Evolutionary conservation across 352 stramenopile species (phyloP).

Genomic region (Phytophthora multivora): DNA sequence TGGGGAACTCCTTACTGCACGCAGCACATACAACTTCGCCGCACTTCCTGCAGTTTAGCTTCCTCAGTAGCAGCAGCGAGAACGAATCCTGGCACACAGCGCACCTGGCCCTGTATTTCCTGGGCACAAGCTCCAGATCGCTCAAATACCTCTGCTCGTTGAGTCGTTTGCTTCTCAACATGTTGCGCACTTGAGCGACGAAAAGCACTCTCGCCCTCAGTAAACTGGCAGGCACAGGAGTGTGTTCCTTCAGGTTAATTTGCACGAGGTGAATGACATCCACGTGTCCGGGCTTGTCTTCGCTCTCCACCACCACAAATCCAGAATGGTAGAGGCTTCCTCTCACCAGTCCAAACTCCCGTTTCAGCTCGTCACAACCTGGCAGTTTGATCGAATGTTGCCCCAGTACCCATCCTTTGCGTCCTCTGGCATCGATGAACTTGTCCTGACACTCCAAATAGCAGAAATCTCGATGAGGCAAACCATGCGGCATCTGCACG

Average conservation of each 20-base stretch:
- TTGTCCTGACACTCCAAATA: slow-evolving; percentile 87
- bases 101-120: slow-evolving; percentile 77
- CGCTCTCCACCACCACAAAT: slow-evolving; percentile 79
- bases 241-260: slow-evolving; percentile 81
- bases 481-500: slow-evolving; percentile 53
- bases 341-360: slow-evolving; percentile 77
- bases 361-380: slow-evolving; percentile 72
- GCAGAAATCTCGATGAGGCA: slow-evolving; percentile 78
- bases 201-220: slow-evolving; percentile 52
- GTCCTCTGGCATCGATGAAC: slow-evolving; percentile 80
- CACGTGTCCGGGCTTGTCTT: slow-evolving; percentile 73
- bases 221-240: slow-evolving; percentile 48
- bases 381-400: slow-evolving; percentile 86
- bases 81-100: slow-evolving; percentile 85
- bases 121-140: slow-evolving; percentile 82
- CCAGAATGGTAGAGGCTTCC: slow-evolving; percentile 88
- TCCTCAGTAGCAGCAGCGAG: slow-evolving; percentile 78
- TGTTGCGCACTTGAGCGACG: slow-evolving; percentile 59
- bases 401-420: slow-evolving; percentile 85
- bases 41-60: slow-evolving; percentile 88
- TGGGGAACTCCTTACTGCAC: slow-evolving; percentile 81
- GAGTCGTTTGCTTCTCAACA: slow-evolving; percentile 72
- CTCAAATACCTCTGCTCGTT: slow-evolving; percentile 84
- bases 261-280: slow-evolving; percentile 87
- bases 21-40: slow-evolving; percentile 87